Evolutionary conservation across 768 basidiomycete species (phyloP), one percentile per base, ranked within the genome.

Genomic region (Hypholoma fasciculare): DNA sequence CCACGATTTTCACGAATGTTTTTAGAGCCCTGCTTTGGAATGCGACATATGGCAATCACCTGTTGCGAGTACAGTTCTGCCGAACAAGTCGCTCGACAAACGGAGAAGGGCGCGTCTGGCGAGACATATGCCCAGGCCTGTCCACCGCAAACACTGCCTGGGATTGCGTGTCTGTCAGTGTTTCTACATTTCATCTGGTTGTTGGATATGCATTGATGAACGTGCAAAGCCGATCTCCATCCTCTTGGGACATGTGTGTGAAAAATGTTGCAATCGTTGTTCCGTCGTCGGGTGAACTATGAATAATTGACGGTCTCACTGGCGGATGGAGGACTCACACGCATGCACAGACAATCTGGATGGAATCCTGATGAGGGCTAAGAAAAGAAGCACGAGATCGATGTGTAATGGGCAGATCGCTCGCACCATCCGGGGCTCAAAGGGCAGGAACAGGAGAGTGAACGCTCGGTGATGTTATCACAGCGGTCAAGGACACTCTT

Each of bases 401-500:
- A 64, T 72, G 69, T 67, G 64, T 59, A 57, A 52, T 48, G 53
- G 56, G 17, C 37, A 49, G 58, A 61, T 57, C 62, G 49, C 54
- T 61, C 60, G 55, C 56, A 59, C 57, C 61, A 38, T 58, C 53
- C 57, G 57, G 56, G 44, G 51, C 56, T 61, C 61, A 43, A 65
- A 68, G 65, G 52, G 61, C 70, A 72, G 71, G 74, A 61, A 72
- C 70, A 50, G 58, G 39, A 56, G 46, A 61, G 59, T 58, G 63
- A 60, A 67, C 63, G 60, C 60, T 63, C 64, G 66, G 61, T 57
- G 60, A 67, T 63, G 58, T 64, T 60, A 64, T 68, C 67, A 59
- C 58, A 57, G 65, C 63, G 61, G 66, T 58, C 65, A 61, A 69
- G 57, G 61, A 52, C 63, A 49, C 62, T 63, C 65, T 73, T 75